Conservation (phyloP, 495 filamentous ascomycete genomes). For the Aspergillus affinis region DNA sequence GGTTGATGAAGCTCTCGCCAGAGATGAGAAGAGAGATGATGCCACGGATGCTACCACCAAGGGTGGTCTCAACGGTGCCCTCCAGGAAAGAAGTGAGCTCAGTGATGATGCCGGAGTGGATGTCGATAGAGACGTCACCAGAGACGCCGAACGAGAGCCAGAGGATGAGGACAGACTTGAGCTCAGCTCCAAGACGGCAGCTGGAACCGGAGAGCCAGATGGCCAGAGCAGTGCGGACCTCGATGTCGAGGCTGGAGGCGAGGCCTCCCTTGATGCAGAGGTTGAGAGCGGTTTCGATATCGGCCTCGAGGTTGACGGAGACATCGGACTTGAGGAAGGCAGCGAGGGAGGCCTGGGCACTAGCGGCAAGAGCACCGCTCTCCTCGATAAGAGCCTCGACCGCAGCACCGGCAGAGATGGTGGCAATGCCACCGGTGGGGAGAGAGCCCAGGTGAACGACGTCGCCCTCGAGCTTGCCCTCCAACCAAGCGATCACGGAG, state of each 20-base stretch:
- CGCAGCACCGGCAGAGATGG: constrained; percentile 39
- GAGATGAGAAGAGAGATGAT: constrained; percentile 33
- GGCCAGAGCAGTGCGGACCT: constrained; percentile 35
- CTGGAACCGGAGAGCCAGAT: constrained; percentile 38
- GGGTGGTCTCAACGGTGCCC: constrained; percentile 25
- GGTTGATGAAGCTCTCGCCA: constrained; percentile 35
- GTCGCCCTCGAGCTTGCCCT: constrained; percentile 30
- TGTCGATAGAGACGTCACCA: constrained; percentile 29
- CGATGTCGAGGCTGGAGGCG: constrained; percentile 29
- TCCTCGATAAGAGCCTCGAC: constrained; percentile 33
- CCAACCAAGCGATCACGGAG: constrained; percentile 37
- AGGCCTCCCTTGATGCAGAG: constrained; percentile 34
- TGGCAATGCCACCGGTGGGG: constrained; percentile 30
- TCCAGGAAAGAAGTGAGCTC: constrained; percentile 34
- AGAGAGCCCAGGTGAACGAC: constrained; percentile 31
- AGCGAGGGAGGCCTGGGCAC: constrained; percentile 35
- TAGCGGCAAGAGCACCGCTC: constrained; percentile 29
- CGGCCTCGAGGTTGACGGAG: constrained; percentile 27
- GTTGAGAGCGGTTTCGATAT: constrained; percentile 32
- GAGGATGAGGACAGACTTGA: constrained; percentile 43
- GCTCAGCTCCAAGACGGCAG: constrained; percentile 41
- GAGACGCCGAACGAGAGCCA: constrained; percentile 41
- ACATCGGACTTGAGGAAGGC: constrained; percentile 38
- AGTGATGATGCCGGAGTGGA: constrained; percentile 28
- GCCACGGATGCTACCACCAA: constrained; percentile 38